Conservation (phyloP, 768 basidiomycete species). For the Auriscalpium orientale region DNA sequence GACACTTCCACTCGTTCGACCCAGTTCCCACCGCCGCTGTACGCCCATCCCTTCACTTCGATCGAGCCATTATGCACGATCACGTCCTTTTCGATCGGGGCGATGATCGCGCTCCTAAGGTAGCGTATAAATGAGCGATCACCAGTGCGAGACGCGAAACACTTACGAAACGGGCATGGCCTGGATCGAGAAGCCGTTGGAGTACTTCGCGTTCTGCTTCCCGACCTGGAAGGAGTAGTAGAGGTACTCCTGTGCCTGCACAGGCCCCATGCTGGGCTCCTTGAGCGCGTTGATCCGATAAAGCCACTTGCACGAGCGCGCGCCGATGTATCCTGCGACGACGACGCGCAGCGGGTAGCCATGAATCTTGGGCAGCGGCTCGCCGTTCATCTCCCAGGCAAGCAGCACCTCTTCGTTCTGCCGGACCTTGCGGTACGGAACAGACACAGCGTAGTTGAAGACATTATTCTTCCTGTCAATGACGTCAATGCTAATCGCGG, state of each 20-base stretch:
- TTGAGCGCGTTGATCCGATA: slow-evolving; percentile 42
- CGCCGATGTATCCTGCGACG: slow-evolving; percentile 48
- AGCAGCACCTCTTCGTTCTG: slow-evolving; percentile 41
- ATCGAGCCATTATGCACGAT: slow-evolving; percentile 43
- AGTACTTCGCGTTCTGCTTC: slow-evolving; percentile 45
- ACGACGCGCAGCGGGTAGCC: slow-evolving; percentile 44
- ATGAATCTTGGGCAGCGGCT: slow-evolving; percentile 43
- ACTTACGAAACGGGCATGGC: slow-evolving; percentile 53
- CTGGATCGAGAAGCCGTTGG: slow-evolving; percentile 49
- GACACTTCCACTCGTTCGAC: slow-evolving; percentile 51
- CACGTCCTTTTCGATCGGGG: slow-evolving; percentile 35
- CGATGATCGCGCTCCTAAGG: slow-evolving; percentile 41
- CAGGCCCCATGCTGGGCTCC: slow-evolving; percentile 43
- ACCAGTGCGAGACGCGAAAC: not conserved
- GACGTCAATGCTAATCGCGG: not conserved
- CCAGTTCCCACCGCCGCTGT: slow-evolving; percentile 39
- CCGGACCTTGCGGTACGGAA: slow-evolving; percentile 42
- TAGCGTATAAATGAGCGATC: not conserved
- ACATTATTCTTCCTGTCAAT: slow-evolving; percentile 27
- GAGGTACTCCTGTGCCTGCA: slow-evolving; percentile 46
- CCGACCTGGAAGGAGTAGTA: slow-evolving; percentile 45
- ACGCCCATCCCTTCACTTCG: slow-evolving; percentile 27
- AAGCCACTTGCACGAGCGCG: slow-evolving; percentile 47
- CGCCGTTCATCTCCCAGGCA: slow-evolving; percentile 47
- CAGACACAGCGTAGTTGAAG: slow-evolving; percentile 40